Percentiles rank a stretch among this genome's conserved stretches.
phyloP scores from a whole-genome alignment of 1,284 basidiomycete genomes.

The Pholiota adiposa region DNA sequence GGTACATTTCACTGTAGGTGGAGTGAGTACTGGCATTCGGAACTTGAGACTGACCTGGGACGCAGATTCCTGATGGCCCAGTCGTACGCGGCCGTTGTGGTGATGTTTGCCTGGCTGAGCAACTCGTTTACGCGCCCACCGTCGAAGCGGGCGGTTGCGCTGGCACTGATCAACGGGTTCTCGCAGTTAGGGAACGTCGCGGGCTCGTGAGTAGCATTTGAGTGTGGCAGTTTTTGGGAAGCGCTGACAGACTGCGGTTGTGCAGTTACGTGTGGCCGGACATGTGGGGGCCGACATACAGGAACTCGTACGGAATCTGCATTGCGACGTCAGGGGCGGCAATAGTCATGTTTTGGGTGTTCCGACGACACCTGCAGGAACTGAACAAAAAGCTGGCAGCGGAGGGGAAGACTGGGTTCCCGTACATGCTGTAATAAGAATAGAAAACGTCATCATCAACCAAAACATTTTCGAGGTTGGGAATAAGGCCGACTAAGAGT shows the following conservation, averaged over 20 bases:
- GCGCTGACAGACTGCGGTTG: slow-evolving; percentile 21
- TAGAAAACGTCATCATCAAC: no score
- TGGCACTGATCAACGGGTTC: slow-evolving; percentile 74
- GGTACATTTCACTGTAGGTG: slow-evolving; percentile 69
- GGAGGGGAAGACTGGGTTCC: slow-evolving; percentile 40
- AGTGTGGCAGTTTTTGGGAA: slow-evolving; percentile 29
- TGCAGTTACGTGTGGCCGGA: slow-evolving; percentile 46
- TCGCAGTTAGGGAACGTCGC: slow-evolving; percentile 73
- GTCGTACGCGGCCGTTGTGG: slow-evolving; percentile 71
- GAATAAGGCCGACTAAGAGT: no score
- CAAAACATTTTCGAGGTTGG: no score
- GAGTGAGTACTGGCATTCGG: not conserved
- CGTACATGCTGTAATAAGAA: slow-evolving; percentile 45
- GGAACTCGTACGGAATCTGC: slow-evolving; percentile 39
- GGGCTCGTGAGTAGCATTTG: slow-evolving; percentile 61
- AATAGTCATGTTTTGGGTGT: slow-evolving; percentile 57
- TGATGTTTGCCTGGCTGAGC: slow-evolving; percentile 71
- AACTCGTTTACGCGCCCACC: slow-evolving; percentile 68
- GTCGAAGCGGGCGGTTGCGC: slow-evolving; percentile 72
- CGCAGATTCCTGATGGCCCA: slow-evolving; percentile 75
- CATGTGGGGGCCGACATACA: slow-evolving; percentile 39
- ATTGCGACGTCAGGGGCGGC: slow-evolving; percentile 39
- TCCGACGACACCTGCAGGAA: slow-evolving; percentile 51
- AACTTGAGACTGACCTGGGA: not conserved
- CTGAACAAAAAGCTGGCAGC: slow-evolving; percentile 51